phyloP scores from a whole-genome alignment of 2,329 filamentous ascomycete genomes.

The Neonectria faginata region DNA sequence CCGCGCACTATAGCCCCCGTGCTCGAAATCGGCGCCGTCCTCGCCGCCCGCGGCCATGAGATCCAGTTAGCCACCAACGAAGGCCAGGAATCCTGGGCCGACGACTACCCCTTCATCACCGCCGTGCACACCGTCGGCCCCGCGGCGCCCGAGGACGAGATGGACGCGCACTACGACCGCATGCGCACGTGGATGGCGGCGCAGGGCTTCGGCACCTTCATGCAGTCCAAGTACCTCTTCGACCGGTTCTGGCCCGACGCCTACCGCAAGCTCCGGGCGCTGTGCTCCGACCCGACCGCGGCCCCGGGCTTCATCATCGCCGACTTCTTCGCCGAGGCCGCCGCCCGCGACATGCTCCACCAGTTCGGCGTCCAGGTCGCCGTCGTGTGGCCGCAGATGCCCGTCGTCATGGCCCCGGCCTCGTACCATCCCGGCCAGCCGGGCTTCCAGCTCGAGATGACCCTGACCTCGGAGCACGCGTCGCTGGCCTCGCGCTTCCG shows the following conservation, averaged over 20 bases:
- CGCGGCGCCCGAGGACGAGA: conserved; percentile 43
- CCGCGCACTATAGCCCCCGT: conserved; percentile 45
- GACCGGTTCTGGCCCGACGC: conserved; percentile 53
- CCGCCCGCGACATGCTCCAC: conserved; percentile 53
- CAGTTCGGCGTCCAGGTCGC: conserved; percentile 52
- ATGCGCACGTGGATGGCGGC: conserved; percentile 50
- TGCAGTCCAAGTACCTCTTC: conserved; percentile 53
- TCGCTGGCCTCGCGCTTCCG: conserved; percentile 52
- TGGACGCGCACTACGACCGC: conserved; percentile 50
- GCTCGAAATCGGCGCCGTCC: conserved; percentile 50
- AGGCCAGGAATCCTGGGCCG: conserved; percentile 52
- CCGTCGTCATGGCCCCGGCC: conserved; percentile 51
- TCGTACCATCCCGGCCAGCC: conserved; percentile 57
- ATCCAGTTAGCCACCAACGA: conserved; percentile 54
- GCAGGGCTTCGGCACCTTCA: conserved; percentile 47
- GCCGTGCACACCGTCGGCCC: conserved; percentile 50
- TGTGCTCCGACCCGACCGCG: conserved; percentile 37
- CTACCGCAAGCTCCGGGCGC: conserved; percentile 32
- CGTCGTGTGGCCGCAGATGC: conserved; percentile 56
- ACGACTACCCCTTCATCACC: conserved; percentile 47
- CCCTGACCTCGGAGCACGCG: conserved; percentile 54
- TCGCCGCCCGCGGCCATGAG: conserved; percentile 50
- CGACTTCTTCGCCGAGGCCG: conserved; percentile 58
- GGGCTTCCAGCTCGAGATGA: conserved; percentile 54
- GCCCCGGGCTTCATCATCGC: conserved; percentile 56